Evolutionary conservation across 1,139 yeast genomes (phyloP), one percentile per base, ranked within the genome.

Genomic region (Pichia sp.): DNA sequence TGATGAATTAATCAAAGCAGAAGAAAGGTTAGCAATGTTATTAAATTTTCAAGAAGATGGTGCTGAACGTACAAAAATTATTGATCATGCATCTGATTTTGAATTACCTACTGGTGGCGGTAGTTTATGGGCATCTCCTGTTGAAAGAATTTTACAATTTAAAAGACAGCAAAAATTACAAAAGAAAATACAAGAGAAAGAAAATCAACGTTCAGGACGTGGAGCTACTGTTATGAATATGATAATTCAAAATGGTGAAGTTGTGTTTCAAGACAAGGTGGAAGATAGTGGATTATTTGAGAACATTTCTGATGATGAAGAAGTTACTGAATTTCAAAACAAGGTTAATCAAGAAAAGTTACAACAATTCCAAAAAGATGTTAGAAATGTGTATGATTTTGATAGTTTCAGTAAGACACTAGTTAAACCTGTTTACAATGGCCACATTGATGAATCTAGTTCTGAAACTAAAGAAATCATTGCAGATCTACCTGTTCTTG

Each of bases 21-120:
- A 86, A 55, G 76, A 76, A 40, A 69, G 90, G 45, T 67, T 92
- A 39, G 84, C 85, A 37, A 82, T 79, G 27, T 67, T 94, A 40
- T 68, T 94, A 40, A 76, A 79, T 50, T 92, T 81, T 62, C 98
- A 94, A 61, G 87, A 78, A 2, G 80, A 92, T 9, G 86, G 95
- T 6, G 89, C 90, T 1, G 94, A 87, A 60, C 72, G 98, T 60
- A 92, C 97, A 0, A 80, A 78, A 56, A 89, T 94, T 52, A 90
- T 94, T 37, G 99, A 94, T 59, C 84, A 87, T 58, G 97, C 95
- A 0, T 80, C 96, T 6, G 98, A 94, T 61, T 92, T 81, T 60
- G 94, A 84, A 42, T 51, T 74, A 39, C 79, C 80, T 0, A 24
- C 51, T 2, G 67, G 75, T 0, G 57, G 67, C 4, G 67, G 76